Evolutionary conservation across 2,329 filamentous ascomycete species (phyloP).

Genomic region (Monilinia fructicola): DNA sequence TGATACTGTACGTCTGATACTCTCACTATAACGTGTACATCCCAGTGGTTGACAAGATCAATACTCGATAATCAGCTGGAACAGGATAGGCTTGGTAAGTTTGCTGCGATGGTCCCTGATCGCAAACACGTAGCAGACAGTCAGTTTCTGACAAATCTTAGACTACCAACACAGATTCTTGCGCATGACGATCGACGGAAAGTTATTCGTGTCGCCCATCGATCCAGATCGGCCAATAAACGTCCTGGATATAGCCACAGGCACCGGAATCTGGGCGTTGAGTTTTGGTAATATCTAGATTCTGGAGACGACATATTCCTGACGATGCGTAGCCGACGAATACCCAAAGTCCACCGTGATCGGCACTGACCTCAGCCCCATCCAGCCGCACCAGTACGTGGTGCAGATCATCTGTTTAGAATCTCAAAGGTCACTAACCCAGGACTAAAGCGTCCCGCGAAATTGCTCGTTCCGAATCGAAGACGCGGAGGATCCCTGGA

Average conservation of each 20-base stretch:
- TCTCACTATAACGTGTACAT: neutral
- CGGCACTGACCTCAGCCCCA: conserved; percentile 35
- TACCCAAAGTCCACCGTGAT: conserved; percentile 32
- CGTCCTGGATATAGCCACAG: conserved; percentile 20
- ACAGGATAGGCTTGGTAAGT: conserved; percentile 16
- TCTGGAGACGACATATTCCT: conserved; percentile 24
- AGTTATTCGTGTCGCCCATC: conserved; percentile 16
- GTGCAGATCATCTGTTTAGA: neutral
- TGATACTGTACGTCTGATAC: neutral
- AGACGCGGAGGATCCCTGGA: conserved; percentile 39
- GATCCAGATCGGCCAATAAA: conserved; percentile 3
- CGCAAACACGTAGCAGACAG: neutral
- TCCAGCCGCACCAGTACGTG: conserved; percentile 33
- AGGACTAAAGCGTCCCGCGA: conserved; percentile 29
- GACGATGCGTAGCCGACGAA: conserved; percentile 34
- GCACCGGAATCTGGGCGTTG: conserved; percentile 20
- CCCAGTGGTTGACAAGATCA: neutral
- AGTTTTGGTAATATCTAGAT: conserved; percentile 29
- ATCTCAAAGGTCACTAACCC: neutral
- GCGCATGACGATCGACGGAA: conserved; percentile 20
- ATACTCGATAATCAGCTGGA: neutral
- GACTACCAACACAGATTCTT: conserved; percentile 18
- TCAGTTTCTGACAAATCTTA: neutral
- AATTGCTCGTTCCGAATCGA: conserved; percentile 41
- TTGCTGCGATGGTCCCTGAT: neutral